Evolutionary conservation across 352 stramenopile genomes (phyloP), one percentile per base, ranked within the genome.

Genomic region (Blastocystis hominis): DNA sequence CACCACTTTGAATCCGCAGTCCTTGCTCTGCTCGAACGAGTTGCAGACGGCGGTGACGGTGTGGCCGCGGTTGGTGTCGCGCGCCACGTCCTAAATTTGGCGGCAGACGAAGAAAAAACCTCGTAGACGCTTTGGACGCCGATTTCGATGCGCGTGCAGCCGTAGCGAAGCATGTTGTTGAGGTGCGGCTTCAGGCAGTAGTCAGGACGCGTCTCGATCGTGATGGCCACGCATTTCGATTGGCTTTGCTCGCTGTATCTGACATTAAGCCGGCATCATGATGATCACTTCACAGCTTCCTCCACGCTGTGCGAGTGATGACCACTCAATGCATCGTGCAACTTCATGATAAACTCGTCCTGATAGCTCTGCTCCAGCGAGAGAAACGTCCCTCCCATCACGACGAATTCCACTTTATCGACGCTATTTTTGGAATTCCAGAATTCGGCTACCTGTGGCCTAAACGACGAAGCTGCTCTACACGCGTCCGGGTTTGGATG

Each of bases 1-100:
- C 4, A 98, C 95, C 46, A 98, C 95, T 91, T 98, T 98, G 92
- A 97, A 98, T 0, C 95, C 95, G 80, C 94, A 97, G 91, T 98
- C 95, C 89, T 98, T 89, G 15, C 92, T 91, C 42, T 95, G 86
- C 75, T 94, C 90, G 88, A 95, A 95, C 5, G 91, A 94, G 89
- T 93, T 90, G 55, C 90, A 91, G 7, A 95, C 95, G 9, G 95
- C 94, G 5, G 92, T 93, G 13, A 98, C 95, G 0, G 95, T 98
- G 90, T 98, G 95, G 7, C 95, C 95, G 38, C 95, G 91, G 89
- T 95, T 95, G 15, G 86, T 90, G 62, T 90, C 89, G 36, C 88
- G 44, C n/a, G 88, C 88, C 30, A 89, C 75, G 55, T 90, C 88
- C 86, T 87, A 64, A 59, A 10, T 30, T 13, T 55, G 94, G 94